phyloP scores from a whole-genome alignment of 139 green algal genomes.

The Ettlia oleoabundans region DNA sequence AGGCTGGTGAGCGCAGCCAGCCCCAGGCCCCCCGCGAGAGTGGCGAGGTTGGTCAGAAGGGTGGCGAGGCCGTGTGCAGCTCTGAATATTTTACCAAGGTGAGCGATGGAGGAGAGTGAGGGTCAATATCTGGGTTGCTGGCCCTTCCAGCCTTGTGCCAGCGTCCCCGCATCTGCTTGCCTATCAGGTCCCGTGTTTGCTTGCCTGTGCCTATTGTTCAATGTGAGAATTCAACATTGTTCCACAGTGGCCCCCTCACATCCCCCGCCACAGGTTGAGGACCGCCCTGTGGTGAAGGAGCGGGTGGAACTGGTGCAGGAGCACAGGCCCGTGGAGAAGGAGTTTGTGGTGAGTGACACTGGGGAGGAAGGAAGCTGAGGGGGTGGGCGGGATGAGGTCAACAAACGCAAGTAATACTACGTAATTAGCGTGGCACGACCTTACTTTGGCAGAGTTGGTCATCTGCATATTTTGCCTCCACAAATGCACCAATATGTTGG shows the following conservation, averaged over 20 bases:
- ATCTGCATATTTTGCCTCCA: not conserved
- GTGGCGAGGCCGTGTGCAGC: not conserved
- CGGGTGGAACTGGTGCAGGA: slow-evolving; percentile 37
- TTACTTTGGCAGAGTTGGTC: not conserved
- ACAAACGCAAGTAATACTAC: too few relatives aligned
- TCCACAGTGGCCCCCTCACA: too few relatives aligned
- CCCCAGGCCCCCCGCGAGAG: too few relatives aligned
- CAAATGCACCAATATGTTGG: not conserved
- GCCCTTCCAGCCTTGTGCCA: too few relatives aligned
- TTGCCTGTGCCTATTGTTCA: not conserved
- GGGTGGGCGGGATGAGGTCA: too few relatives aligned
- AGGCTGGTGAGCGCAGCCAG: not conserved
- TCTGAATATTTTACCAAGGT: slow-evolving; percentile 43
- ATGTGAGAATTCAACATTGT: too few relatives aligned
- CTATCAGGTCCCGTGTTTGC: not conserved
- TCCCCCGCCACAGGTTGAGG: slow-evolving; percentile 42
- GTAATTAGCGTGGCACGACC: not conserved
- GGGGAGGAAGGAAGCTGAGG: too few relatives aligned
- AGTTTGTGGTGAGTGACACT: slow-evolving; percentile 55
- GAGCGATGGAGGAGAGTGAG: not conserved
- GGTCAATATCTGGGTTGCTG: too few relatives aligned
- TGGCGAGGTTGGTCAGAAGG: not conserved
- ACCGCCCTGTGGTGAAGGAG: slow-evolving; percentile 46
- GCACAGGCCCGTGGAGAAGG: slow-evolving; percentile 59
- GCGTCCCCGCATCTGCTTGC: not conserved